Base-by-base conservation (phyloP, 1,284 basidiomycete species). In the Marasmius tenuissimus region DNA sequence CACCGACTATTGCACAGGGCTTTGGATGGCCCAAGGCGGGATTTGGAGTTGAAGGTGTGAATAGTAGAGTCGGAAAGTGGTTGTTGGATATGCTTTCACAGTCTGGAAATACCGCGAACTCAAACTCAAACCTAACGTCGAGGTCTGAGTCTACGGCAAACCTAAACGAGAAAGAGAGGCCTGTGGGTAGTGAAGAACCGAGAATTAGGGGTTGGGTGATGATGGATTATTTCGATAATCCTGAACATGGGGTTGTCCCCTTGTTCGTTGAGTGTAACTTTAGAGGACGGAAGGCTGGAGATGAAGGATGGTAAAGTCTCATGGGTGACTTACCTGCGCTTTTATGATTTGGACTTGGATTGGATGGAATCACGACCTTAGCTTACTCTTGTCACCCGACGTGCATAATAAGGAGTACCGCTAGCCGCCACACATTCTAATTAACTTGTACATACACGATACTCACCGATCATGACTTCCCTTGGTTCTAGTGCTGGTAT, bases 21-120 rank as follows among this genome's bases (percentile, higher is more conserved):
- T 85, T 93, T 66, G 92, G 93, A 27, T 93, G 86, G 84, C 91
- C 92, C 0, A 76, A 78, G 22, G 79, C 81, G 74, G 86, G 87
- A 6, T 69, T 95, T 9, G 94, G 94, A 3, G 77, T 94, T 22
- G 87, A 92, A 69, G 94, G 94, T 3, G 87, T 94, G 50, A 96
- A 97, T 70, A 79, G 79, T n/a, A 80, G 88, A 22, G 73, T 94
- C 1, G 86, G 82, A 1, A 76, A 75, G 61, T 94, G 91, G 89
- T 68, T 95, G n/a, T 70, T 94, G 50, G 78, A 82, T 54, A 69
- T 75, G 61, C 71, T 89, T 27, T 37, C 52, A 14, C n/a, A 37
- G 6, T 38, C 27, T 51, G 50, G 42, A 18, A 45, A 8, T 2
- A 3, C 52, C 12, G 37, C 4, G n/a, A 54, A 37, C 16, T 14